Conservation (phyloP, 2,329 filamentous ascomycete species). For the Beauveria caledonica region DNA sequence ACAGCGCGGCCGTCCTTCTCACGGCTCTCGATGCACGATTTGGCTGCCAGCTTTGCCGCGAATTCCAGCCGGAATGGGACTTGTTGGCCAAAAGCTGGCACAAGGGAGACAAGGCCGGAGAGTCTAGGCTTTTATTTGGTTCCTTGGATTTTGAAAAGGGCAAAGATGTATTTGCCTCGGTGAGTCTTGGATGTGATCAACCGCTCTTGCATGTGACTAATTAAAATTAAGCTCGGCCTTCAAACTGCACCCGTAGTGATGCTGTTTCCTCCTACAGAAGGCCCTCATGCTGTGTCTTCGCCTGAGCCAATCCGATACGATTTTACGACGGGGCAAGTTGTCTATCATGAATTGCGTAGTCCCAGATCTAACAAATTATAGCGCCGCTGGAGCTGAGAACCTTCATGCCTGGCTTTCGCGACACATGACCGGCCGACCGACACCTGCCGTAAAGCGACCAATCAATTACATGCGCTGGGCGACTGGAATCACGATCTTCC, state of each 20-base stretch:
- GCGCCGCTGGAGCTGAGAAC: slow-evolving; percentile 66
- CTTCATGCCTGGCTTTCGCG: slow-evolving; percentile 72
- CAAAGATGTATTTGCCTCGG: slow-evolving; percentile 76
- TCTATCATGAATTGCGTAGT: not conserved
- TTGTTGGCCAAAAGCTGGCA: slow-evolving; percentile 78
- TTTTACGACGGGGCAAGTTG: slow-evolving; percentile 66
- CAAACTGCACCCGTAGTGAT: slow-evolving; percentile 90
- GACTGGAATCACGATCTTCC: slow-evolving; percentile 55
- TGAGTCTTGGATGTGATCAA: slow-evolving; percentile 32
- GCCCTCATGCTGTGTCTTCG: slow-evolving; percentile 66
- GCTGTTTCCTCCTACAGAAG: slow-evolving; percentile 76
- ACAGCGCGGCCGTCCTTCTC: slow-evolving; percentile 71
- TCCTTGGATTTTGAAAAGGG: slow-evolving; percentile 86
- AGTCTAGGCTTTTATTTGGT: slow-evolving; percentile 68
- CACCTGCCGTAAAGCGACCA: slow-evolving; percentile 71
- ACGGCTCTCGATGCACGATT: slow-evolving; percentile 80
- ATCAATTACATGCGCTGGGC: slow-evolving; percentile 78
- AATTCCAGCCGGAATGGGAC: slow-evolving; percentile 94
- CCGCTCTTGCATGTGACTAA: not conserved
- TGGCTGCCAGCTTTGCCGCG: slow-evolving; percentile 76
- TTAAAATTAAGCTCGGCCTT: slow-evolving; percentile 61
- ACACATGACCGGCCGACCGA: slow-evolving; percentile 68
- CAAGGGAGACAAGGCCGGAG: slow-evolving; percentile 68
- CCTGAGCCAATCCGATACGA: slow-evolving; percentile 71
- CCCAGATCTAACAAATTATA: slow-evolving; percentile 25